These are phyloP conservation scores for Tetratostichococcus sp. DNA, from an alignment of 139 green algal genomes.

Conservation along the genomic window DNA sequence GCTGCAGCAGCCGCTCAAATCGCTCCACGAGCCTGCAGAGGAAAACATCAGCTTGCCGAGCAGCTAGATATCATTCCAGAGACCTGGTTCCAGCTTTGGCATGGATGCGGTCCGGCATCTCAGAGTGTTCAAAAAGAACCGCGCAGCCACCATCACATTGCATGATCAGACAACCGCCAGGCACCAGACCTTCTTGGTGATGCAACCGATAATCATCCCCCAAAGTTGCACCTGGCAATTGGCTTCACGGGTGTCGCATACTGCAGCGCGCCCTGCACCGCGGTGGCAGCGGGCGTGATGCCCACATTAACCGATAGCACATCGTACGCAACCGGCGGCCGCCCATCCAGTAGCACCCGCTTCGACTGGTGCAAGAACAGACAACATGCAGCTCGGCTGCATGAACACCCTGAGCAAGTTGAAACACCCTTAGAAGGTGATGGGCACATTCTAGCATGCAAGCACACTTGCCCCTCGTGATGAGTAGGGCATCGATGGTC, in stretches of 20 bases:
- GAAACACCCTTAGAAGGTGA: no score
- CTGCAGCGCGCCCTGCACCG: constrained; percentile 56
- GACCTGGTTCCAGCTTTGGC: no score
- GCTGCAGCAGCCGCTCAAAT: constrained; percentile 28
- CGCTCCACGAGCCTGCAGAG: constrained; percentile 51
- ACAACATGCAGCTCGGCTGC: no score
- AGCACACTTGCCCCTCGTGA: no score
- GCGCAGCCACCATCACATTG: background rate
- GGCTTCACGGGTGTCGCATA: constrained; percentile 87
- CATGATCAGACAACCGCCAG: constrained; percentile 11
- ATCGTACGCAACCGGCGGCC: constrained; percentile 80
- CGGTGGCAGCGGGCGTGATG: constrained; percentile 66
- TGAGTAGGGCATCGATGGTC: no score
- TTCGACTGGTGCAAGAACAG: constrained; percentile 23
- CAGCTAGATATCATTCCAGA: no score
- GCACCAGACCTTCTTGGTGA: no score
- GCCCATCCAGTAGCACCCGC: constrained; percentile 43
- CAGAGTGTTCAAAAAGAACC: no score
- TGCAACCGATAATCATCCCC: no score
- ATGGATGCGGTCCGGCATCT: no score
- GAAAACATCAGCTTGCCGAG: background rate
- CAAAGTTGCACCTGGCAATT: constrained; percentile 63
- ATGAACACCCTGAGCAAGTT: no score
- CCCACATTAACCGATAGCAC: constrained; percentile 88
- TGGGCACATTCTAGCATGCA: no score